phyloP scores from a whole-genome alignment of 2,329 filamentous ascomycete species.

The Xylariaceae sp. region DNA sequence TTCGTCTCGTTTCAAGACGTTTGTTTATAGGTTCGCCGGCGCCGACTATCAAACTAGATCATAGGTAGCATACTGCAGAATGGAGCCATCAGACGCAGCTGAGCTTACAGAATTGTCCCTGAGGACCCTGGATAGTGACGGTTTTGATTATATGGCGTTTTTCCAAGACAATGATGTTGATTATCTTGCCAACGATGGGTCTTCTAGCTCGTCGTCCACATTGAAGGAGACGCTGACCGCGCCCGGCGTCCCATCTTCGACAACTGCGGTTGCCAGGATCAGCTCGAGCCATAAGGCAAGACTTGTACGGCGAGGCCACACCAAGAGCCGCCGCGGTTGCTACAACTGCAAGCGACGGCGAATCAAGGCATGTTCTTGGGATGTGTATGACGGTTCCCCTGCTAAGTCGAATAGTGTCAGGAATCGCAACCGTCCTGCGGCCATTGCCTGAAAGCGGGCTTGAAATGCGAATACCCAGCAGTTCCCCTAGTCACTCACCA shows the following conservation, averaged over 20 bases:
- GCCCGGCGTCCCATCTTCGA: constrained; percentile 9
- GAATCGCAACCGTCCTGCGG: constrained; percentile 65
- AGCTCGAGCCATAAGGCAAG: constrained; percentile 40
- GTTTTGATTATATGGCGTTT: constrained; percentile 26
- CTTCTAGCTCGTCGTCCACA: constrained; percentile 21
- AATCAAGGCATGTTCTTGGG: constrained; percentile 55
- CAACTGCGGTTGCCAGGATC: constrained; percentile 11
- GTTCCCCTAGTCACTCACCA: constrained; percentile 54
- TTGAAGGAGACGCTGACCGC: constrained; percentile 18
- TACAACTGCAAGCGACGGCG: constrained; percentile 69
- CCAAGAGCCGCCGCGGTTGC: constrained; percentile 67
- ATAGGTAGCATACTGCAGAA: background rate
- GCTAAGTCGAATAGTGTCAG: constrained; percentile 54
- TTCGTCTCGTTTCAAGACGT: too few relatives aligned
- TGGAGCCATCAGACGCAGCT: constrained; percentile 23
- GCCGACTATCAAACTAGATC: background rate
- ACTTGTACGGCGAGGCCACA: constrained; percentile 63
- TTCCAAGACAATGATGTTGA: constrained; percentile 19
- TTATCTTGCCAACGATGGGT: constrained; percentile 17
- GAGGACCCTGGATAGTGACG: constrained; percentile 18
- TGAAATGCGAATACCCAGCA: constrained; percentile 65
- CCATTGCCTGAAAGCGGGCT: constrained; percentile 64
- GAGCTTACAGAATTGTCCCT: constrained; percentile 24
- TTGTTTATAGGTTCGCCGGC: too few relatives aligned
- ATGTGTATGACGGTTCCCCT: background rate